Percentiles rank a stretch among this genome's conserved stretches.
phyloP scores from a whole-genome alignment of 768 basidiomycete species.

The Daedaleopsis nitida region DNA sequence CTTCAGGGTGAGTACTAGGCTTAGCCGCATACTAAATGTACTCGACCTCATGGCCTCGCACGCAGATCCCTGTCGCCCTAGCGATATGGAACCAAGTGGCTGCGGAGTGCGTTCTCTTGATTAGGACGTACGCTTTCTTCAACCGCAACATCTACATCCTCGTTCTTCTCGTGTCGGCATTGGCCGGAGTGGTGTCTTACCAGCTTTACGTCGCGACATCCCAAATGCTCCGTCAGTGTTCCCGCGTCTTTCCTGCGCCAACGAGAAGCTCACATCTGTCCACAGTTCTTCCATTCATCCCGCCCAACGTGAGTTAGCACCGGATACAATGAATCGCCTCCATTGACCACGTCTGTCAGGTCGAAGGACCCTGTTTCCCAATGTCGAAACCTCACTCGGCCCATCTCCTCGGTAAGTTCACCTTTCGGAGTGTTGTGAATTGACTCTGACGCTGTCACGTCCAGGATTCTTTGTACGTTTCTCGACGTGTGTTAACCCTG shows the following conservation, averaged over 20 bases:
- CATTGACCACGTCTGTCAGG: slow-evolving; percentile 28
- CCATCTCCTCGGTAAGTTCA: slow-evolving; percentile 67
- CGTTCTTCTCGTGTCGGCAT: slow-evolving; percentile 60
- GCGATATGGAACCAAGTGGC: slow-evolving; percentile 90
- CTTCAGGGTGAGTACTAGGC: slow-evolving; percentile 51
- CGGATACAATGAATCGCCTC: not conserved
- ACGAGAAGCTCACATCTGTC: not conserved
- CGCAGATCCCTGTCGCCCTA: slow-evolving; percentile 74
- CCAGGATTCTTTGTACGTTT: slow-evolving; percentile 29
- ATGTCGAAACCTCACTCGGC: slow-evolving; percentile 83
- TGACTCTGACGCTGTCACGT: not conserved
- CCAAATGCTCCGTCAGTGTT: slow-evolving; percentile 68
- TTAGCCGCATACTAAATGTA: not conserved
- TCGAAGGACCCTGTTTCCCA: slow-evolving; percentile 73
- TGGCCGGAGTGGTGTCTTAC: slow-evolving; percentile 76
- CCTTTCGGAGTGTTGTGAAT: slow-evolving; percentile 37
- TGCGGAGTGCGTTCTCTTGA: slow-evolving; percentile 79
- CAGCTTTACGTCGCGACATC: slow-evolving; percentile 80
- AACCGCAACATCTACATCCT: slow-evolving; percentile 74
- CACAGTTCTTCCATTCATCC: slow-evolving; percentile 66
- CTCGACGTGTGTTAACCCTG: not conserved
- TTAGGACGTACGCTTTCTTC: slow-evolving; percentile 86
- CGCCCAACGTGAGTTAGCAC: slow-evolving; percentile 52
- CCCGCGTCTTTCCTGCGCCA: not conserved
- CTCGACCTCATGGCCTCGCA: not conserved